Evolutionary conservation across 2,329 filamentous ascomycete genomes (phyloP).

Genomic region (Calonectria henricotiae): DNA sequence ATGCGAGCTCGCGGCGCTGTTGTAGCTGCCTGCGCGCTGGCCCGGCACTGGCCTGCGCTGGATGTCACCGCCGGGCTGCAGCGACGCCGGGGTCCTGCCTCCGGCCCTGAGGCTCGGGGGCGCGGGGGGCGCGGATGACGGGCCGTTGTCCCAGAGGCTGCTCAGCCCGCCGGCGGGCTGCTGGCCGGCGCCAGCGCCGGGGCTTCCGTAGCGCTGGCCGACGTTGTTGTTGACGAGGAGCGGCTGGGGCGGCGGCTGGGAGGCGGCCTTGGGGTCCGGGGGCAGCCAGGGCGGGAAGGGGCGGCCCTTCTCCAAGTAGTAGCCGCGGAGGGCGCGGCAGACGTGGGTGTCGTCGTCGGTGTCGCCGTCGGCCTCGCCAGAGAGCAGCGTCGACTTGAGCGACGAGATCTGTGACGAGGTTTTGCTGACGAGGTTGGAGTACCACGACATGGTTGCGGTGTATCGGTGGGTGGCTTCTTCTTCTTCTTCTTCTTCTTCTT

Average conservation of each 20-base stretch:
- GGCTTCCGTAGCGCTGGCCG: conserved; percentile 69
- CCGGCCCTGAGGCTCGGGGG: conserved; percentile 65
- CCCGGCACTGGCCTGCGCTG: conserved; percentile 55
- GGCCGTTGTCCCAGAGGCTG: conserved; percentile 72
- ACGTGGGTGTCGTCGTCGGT: conserved; percentile 95
- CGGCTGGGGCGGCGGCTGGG: conserved; percentile 69
- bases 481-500: neutral
- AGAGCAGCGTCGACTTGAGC: conserved; percentile 79
- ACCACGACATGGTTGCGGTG: conserved; percentile 78
- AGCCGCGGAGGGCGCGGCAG: conserved; percentile 91
- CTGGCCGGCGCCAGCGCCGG: conserved; percentile 57
- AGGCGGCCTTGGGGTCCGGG: conserved; percentile 82
- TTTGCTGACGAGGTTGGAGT: conserved; percentile 80
- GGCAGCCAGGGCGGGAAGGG: conserved; percentile 90
- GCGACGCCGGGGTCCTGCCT: conserved; percentile 57
- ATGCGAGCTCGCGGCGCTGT: conserved; percentile 62
- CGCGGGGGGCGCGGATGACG: conserved; percentile 53
- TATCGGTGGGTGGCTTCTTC: neutral
- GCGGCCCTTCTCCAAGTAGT: conserved; percentile 91
- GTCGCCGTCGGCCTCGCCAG: conserved; percentile 78
- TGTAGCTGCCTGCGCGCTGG: conserved; percentile 76
- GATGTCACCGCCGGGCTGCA: conserved; percentile 54
- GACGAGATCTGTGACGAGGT: conserved; percentile 78
- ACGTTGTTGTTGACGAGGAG: conserved; percentile 70
- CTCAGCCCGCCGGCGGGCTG: conserved; percentile 62